Conservation (phyloP, 768 basidiomycete species). For the Russula ochroleuca region DNA sequence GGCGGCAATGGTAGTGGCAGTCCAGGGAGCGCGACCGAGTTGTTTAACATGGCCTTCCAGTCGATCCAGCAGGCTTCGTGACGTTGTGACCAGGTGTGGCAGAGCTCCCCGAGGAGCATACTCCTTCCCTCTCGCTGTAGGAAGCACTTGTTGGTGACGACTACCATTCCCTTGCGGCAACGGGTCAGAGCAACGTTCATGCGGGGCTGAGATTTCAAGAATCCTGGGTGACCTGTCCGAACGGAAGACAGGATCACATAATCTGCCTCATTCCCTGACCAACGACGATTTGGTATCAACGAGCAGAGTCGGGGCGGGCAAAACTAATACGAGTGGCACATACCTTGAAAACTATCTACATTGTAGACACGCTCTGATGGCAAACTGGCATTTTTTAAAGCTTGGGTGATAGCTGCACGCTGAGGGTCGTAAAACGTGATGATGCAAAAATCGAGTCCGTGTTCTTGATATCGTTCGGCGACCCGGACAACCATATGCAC, state of each 20-base stretch:
- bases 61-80: slow-evolving; percentile 37
- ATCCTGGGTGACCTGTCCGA: slow-evolving; percentile 43
- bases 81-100: slow-evolving; percentile 31
- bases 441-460: slow-evolving; percentile 38
- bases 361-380: slow-evolving; percentile 32
- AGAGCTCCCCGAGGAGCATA: slow-evolving; percentile 44
- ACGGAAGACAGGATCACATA: slow-evolving; percentile 51
- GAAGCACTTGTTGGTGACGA: slow-evolving; percentile 46
- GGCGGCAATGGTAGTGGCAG: background rate
- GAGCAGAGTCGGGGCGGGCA: background rate
- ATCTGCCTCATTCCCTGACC: slow-evolving; percentile 48
- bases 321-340: background rate
- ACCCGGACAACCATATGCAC: slow-evolving; percentile 14
- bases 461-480: slow-evolving; percentile 10
- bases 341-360: slow-evolving; percentile 21
- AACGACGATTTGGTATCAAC: background rate
- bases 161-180: slow-evolving; percentile 44
- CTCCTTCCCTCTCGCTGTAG: slow-evolving; percentile 33
- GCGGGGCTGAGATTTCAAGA: slow-evolving; percentile 42
- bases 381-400: slow-evolving; percentile 35
- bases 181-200: slow-evolving; percentile 45
- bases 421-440: slow-evolving; percentile 57
- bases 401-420: slow-evolving; percentile 39
- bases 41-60: slow-evolving; percentile 8
- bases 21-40: background rate